Base-by-base conservation (phyloP, 2,329 filamentous ascomycete species). In the Fusarium heterosporum region DNA sequence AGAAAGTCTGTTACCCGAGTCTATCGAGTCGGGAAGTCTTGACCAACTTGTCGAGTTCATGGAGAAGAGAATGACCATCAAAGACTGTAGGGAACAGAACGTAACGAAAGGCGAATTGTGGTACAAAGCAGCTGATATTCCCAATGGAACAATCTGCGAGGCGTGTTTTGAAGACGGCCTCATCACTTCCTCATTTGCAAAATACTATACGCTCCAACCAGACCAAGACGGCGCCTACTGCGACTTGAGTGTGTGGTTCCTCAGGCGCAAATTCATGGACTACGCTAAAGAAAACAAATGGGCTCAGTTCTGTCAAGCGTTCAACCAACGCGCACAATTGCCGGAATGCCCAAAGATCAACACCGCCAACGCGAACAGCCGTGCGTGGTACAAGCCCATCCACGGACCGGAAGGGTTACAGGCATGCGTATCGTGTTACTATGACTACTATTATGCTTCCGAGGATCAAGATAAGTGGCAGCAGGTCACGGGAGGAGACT, bases 151-250 rank as follows among this genome's bases (percentile, higher is more conserved):
- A 11, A 70, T 81, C n/a, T 82, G 80, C 47, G 76, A 77, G 10
- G 68, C 76, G 6, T 82, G 80, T 63, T 80, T 78, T 42, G 75
- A 76, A 16, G 76, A 80, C 49, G 56, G 74, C n/a, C 71, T 81
- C 13, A 63, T 68, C 40, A 51, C 61, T 3, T 77, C 75, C 0
- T 47, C 49, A 0, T 78, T 80, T 58, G 66, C 68, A 4, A 36
- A 65, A 36, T 55, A 72, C 8, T 82, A 81, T 45, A 36, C 38
- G 6, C 64, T 72, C 2, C 28, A 61, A 13, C 22, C 17, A 2
- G 36, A 36, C 1, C 19, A 61, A 25, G 41, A 50, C 5, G 38
- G 50, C 4, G 55, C 57, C 16, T 67, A 58, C 16, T 82, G 79
- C 55, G 79, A 79, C 38, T 43, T 80, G 4, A 70, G 73, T 8